Evolutionary conservation across 106 monocot species (phyloP).

Genomic region (Platanthera guangdongensis): DNA sequence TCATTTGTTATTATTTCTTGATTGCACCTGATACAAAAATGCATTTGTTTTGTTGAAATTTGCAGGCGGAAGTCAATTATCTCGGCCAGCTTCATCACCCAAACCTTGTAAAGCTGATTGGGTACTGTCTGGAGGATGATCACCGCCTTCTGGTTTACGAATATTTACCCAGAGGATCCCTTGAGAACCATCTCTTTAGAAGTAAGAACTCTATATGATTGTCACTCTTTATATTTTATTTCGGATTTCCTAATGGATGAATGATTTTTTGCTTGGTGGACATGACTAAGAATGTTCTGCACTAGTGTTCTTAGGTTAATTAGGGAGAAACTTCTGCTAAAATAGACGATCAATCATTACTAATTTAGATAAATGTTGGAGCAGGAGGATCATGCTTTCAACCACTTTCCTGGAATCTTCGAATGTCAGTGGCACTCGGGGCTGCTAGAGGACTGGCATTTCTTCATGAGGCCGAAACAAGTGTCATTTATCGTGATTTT

Average conservation of each 20-base stretch:
- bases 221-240: not conserved
- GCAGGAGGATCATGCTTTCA: conserved; percentile 83
- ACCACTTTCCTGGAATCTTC: conserved; percentile 88
- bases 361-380: conserved; percentile 1
- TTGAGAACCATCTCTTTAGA: conserved; percentile 96
- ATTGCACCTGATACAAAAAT: not conserved
- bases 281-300: not conserved
- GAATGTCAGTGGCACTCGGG: conserved; percentile 80
- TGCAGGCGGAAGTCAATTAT: conserved; percentile 85
- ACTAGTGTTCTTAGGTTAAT: not conserved
- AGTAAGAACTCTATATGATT: conserved; percentile 40
- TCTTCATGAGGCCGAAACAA: conserved; percentile 52
- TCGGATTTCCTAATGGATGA: not conserved
- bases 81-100: conserved; percentile 71
- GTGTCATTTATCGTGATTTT: conserved; percentile 95
- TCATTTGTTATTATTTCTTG: not conserved
- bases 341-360: not conserved
- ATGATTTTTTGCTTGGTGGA: not conserved
- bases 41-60: conserved; percentile 1
- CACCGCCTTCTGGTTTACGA: conserved; percentile 88
- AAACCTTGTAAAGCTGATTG: conserved; percentile 80
- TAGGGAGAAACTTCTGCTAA: not conserved
- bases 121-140: conserved; percentile 82
- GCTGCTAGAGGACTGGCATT: conserved; percentile 90
- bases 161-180: conserved; percentile 85